Base-by-base conservation (phyloP, 108 stramenopile species). In the Discostella stelligeroides region DNA sequence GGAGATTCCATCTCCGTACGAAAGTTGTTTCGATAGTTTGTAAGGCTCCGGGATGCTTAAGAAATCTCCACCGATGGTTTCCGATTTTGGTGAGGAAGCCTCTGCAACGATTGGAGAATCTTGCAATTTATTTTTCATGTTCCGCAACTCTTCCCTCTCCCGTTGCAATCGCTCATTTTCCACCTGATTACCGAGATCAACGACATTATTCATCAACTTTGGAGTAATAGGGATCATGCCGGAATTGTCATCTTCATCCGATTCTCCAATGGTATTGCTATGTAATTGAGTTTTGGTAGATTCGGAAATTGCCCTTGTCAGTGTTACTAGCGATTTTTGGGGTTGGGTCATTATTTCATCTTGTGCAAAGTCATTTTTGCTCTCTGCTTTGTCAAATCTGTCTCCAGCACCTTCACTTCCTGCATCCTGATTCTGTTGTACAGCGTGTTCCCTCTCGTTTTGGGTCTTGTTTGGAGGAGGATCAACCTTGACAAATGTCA, bases 1-100 rank as follows among this genome's bases (percentile, higher is more conserved):
- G 15, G 79, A 80, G 14, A 80, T 72, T 18, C 62, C 79, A 60
- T 80, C 79, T 30, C 60, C 72, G 42, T 57, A 80, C 23, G 72
- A 37, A 48, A 28, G 72, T 45, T 49, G 37, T 41, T 41, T 39
- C 38, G 53, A 0, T 27, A 45, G 4, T 12, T 24, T 46, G 43
- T 45, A 46, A 54, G 25, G 27, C n/a, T 29, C 14, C 25, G 27
- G 14, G 14, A 54, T 15, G 53, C 28, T 54, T 23, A 15, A 25
- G 14, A 25, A 29, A 0, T 17, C 12, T 25, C 2, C 3, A 53
- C 2, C 24, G 21, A 25, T 21, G 21, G 2, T 53, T 20, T 53
- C 51, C 24, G 7, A 4, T 25, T 53, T 53, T 4, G 11, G 23
- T 13, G 24, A 10, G 23, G 51, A 53, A 20, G 13, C 1, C n/a